Base-by-base conservation (phyloP, 352 stramenopile species). In the Phytophthora chlamydospora region DNA sequence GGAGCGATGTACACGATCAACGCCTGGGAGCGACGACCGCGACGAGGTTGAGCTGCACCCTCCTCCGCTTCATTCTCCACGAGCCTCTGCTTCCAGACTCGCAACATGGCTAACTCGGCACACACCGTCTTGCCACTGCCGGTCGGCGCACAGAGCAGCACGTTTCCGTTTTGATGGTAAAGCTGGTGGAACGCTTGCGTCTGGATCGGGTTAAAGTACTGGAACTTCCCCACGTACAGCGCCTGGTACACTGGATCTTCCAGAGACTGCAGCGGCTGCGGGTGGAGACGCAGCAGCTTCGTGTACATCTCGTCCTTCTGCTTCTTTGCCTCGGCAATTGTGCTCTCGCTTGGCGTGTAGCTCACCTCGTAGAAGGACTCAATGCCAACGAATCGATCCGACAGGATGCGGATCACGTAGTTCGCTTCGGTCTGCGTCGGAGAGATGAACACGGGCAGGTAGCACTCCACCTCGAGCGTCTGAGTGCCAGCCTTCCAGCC, bases 1-100 rank as follows among this genome's bases (percentile, higher is more conserved):
- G 98, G 97, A 12, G 97, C 97, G 43, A 99, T 97, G 71, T 99
- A 99, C 21, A 99, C 96, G 58, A 97, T 98, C 35, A 93, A 39
- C 8, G 77, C 80, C 14, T 65, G 65, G 6, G 24, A 39, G 34
- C 61, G 58, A 5, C 35, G 36, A 52, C 32, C 17, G 43, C 31
- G 63, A 5, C 29, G 45, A 41, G 39, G 39, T 12, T 53, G 60
- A 6, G 4, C 38, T 6, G 16, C 24, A 32, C 27, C 33, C 4
- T 17, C 33, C n/a, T 68, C 29, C 19, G 11, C 16, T 19, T 53
- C 43, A 6, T 47, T 55, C 10, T 55, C 59, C 24, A 13, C 24
- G 1, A 54, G 24, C 19, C 47, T 44, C 33, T 67, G 52, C 38
- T 92, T 96, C 75, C 96, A 93, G 71, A 99, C 89, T 11, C 97